Conservation (phyloP, 805 yeast species). For the Nakazawaea siamensis region DNA sequence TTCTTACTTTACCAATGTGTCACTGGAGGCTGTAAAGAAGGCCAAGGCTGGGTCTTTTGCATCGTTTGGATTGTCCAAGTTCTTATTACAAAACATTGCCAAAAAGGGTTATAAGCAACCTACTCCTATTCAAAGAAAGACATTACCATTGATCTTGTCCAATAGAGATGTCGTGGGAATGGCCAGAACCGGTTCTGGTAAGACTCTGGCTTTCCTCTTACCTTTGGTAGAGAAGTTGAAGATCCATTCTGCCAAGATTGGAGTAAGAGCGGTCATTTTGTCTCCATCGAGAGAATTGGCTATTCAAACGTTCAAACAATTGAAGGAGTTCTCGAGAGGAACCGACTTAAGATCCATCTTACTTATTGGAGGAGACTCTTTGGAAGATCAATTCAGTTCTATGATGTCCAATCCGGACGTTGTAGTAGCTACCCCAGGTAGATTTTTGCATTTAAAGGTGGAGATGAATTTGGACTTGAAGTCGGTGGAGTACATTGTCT, state of each 20-base stretch:
- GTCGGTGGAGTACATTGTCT: constrained; percentile 82
- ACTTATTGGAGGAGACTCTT: constrained; percentile 96
- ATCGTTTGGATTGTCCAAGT: constrained; percentile 79
- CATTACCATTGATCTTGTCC: constrained; percentile 83
- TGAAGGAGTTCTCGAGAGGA: constrained; percentile 80
- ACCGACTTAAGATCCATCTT: constrained; percentile 75
- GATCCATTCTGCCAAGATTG: constrained; percentile 77
- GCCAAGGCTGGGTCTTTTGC: constrained; percentile 79
- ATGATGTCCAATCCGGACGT: constrained; percentile 95
- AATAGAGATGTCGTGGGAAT: constrained; percentile 95
- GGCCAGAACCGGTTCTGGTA: constrained; percentile 99
- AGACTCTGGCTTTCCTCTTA: constrained; percentile 91
- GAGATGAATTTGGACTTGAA: constrained; percentile 88
- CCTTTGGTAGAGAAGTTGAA: constrained; percentile 86
- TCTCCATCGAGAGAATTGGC: constrained; percentile 98
- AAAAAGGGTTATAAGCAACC: constrained; percentile 91
- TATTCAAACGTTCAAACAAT: constrained; percentile 79
- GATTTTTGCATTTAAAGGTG: constrained; percentile 89
- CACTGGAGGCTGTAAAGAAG: constrained; percentile 40
- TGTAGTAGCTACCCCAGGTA: constrained; percentile 94
- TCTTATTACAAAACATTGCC: constrained; percentile 57
- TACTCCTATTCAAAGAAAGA: constrained; percentile 95
- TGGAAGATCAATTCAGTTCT: constrained; percentile 89
- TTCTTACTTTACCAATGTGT: constrained; percentile 27
- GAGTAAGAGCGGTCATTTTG: constrained; percentile 79